Conservation (phyloP, 768 basidiomycete genomes). For the Cystoderma amianthinum region DNA sequence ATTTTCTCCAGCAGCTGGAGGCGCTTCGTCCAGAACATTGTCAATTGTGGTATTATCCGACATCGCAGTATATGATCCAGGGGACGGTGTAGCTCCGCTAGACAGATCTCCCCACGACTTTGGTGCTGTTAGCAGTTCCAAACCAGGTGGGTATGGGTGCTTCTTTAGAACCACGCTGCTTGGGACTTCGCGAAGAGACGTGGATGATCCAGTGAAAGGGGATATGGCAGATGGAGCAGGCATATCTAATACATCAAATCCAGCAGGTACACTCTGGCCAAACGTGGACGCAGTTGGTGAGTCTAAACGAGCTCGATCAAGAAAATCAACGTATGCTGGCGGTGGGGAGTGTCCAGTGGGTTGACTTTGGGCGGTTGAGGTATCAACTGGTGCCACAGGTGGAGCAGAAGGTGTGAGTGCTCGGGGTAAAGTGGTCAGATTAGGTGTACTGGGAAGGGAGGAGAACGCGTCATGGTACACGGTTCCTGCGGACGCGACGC, state of each 20-base stretch:
- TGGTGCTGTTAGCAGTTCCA: slow-evolving; percentile 18
- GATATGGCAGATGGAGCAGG: slow-evolving; percentile 49
- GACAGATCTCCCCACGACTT: slow-evolving; percentile 24
- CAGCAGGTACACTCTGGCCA: slow-evolving; percentile 3
- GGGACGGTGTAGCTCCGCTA: slow-evolving; percentile 7
- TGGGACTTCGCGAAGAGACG: slow-evolving; percentile 27
- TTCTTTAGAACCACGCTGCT: slow-evolving; percentile 22
- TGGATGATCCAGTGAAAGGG: slow-evolving; percentile 31
- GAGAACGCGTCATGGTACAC: slow-evolving; percentile 60
- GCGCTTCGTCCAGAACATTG: slow-evolving; percentile 64
- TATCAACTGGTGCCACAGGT: too few relatives aligned
- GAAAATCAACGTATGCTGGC: slow-evolving; percentile 10
- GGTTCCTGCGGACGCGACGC: slow-evolving; percentile 46
- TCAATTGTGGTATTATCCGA: slow-evolving; percentile 32
- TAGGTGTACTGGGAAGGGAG: slow-evolving; percentile 35
- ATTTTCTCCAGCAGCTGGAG: slow-evolving; percentile 51
- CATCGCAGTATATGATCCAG: slow-evolving; percentile 6
- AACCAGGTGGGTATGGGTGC: slow-evolving; percentile 28
- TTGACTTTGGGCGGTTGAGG: neutral
- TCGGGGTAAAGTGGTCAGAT: slow-evolving; percentile 33
- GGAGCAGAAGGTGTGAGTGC: slow-evolving; percentile 37
- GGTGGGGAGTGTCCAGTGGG: slow-evolving; percentile 10
- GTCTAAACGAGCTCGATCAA: neutral
- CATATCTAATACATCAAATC: slow-evolving; percentile 24
- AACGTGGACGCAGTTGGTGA: neutral